phyloP scores from a whole-genome alignment of 164 flowering plant species.

The Annona cherimola region DNA sequence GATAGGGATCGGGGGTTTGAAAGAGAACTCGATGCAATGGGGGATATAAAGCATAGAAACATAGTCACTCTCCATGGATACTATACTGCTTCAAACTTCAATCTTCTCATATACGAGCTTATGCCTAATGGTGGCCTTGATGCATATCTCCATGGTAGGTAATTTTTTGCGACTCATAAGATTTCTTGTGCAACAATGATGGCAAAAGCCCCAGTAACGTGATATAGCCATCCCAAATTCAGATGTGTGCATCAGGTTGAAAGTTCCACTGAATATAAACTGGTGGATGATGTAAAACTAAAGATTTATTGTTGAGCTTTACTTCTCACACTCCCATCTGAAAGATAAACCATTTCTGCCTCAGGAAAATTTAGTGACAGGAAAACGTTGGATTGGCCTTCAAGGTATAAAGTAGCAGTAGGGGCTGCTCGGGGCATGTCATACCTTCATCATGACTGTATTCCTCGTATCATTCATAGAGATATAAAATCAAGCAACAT shows the following conservation, averaged over 20 bases:
- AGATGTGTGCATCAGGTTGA: neutral
- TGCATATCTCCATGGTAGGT: conserved; percentile 58
- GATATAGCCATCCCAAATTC: neutral
- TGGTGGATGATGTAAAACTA: neutral
- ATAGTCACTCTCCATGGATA: conserved; percentile 87
- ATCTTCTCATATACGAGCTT: conserved; percentile 86
- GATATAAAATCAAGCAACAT: conserved; percentile 96
- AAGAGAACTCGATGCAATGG: conserved; percentile 91
- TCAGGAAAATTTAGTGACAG: conserved; percentile 57
- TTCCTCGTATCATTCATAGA: conserved; percentile 92
- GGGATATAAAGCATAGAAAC: conserved; percentile 88
- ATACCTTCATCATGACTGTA: conserved; percentile 94
- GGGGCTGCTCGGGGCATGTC: conserved; percentile 89
- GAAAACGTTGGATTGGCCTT: conserved; percentile 62
- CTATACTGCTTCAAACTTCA: conserved; percentile 61
- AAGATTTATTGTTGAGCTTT: no score
- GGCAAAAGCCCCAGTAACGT: neutral
- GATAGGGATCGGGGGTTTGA: conserved; percentile 80
- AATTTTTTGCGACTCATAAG: neutral
- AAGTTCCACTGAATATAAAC: neutral
- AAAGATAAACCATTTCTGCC: conserved; percentile 2
- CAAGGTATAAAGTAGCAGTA: conserved; percentile 81
- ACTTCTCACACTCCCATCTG: neutral
- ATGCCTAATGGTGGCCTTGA: conserved; percentile 95
- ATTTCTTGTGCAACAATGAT: neutral